Conservation (phyloP, 441 rosid genomes). For the Melastoma candidum region DNA sequence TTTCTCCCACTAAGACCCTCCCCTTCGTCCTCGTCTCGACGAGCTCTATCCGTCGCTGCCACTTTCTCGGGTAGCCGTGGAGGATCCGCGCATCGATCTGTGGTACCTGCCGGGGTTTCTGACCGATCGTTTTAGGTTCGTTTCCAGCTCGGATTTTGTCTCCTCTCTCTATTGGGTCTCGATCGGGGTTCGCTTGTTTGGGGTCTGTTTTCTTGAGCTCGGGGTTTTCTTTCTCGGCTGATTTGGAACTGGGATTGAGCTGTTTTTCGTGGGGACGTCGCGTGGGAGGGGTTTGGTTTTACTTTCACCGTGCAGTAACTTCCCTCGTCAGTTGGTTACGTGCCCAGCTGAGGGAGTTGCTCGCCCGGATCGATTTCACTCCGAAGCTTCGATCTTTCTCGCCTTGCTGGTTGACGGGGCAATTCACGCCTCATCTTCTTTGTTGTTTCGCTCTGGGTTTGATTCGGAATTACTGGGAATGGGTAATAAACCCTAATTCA, state of each 20-base stretch:
- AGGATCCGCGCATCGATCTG: not conserved
- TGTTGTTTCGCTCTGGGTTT: not conserved
- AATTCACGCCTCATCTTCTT: not conserved
- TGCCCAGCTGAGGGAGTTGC: too few relatives aligned
- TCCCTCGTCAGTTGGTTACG: too few relatives aligned
- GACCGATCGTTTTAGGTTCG: not conserved
- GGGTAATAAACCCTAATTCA: slow-evolving; percentile 1
- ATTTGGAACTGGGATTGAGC: too few relatives aligned
- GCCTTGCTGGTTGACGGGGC: not conserved
- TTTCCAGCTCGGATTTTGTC: not conserved
- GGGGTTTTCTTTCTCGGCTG: too few relatives aligned
- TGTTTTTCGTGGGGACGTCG: too few relatives aligned
- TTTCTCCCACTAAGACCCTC: slow-evolving; percentile 1
- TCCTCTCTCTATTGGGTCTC: not conserved
- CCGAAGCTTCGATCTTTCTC: slow-evolving; percentile 1
- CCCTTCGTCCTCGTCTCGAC: not conserved
- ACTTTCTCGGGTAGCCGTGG: slow-evolving; percentile 1
- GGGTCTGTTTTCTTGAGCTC: too few relatives aligned
- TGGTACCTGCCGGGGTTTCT: not conserved
- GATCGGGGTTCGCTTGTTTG: too few relatives aligned
- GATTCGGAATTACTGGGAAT: slow-evolving; percentile 3
- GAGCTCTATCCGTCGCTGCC: slow-evolving; percentile 1
- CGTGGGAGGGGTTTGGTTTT: too few relatives aligned
- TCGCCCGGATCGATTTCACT: too few relatives aligned
- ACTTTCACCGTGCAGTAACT: too few relatives aligned